phyloP scores from a whole-genome alignment of 148 eudicot genomes.

The Chenopodium quinoa region DNA sequence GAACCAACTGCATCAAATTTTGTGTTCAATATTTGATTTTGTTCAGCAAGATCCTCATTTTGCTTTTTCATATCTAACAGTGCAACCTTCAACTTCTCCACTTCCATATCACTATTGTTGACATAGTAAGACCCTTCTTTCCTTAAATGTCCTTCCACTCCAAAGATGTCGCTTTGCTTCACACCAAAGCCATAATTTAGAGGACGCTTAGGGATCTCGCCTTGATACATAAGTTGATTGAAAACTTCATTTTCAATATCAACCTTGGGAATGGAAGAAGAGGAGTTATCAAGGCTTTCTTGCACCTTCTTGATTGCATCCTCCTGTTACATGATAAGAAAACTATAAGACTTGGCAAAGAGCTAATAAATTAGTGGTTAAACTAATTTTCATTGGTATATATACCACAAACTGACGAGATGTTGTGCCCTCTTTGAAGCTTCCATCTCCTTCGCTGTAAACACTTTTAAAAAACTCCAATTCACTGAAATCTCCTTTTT shows the following conservation, averaged over 20 bases:
- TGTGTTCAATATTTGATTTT: too few species aligned
- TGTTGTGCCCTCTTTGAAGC: too few species aligned
- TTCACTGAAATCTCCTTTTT: not conserved
- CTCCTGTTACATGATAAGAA: slow-evolving; percentile 1
- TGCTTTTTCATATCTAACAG: not conserved
- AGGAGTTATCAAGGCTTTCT: not conserved
- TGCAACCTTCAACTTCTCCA: not conserved
- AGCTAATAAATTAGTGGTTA: too few species aligned
- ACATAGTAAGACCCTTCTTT: not conserved
- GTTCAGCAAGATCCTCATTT: not conserved
- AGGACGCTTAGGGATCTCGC: not conserved
- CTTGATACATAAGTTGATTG: not conserved
- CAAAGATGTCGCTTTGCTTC: not conserved
- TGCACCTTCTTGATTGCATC: not conserved
- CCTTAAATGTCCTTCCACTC: not conserved
- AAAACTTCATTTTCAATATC: slow-evolving; percentile 8
- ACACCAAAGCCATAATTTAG: slow-evolving; percentile 8
- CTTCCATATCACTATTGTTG: not conserved
- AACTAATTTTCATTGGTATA: too few species aligned
- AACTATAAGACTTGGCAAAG: not conserved
- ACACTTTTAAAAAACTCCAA: not conserved
- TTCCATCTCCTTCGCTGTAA: too few species aligned
- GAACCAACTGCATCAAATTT: too few species aligned
- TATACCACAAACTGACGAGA: too few species aligned
- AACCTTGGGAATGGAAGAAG: not conserved